phyloP scores from a whole-genome alignment of 257 asterid genomes.

The Penstemon newberryi region DNA sequence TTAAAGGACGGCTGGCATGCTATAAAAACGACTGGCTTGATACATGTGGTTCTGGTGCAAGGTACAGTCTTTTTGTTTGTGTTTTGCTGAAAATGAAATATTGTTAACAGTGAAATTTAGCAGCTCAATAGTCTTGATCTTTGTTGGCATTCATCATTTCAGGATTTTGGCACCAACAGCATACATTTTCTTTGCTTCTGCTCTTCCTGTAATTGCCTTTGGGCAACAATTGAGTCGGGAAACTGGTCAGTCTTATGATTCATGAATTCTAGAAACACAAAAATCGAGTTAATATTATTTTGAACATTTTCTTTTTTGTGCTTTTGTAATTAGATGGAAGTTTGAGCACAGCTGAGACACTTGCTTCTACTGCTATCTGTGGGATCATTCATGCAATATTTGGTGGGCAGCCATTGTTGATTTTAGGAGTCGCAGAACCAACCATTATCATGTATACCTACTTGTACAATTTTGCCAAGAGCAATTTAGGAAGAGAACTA shows the following conservation, averaged over 20 bases:
- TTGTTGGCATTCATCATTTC: constrained; percentile 9
- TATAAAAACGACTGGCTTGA: constrained; percentile 59
- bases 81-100: neutral
- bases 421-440: constrained; percentile 95
- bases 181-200: constrained; percentile 68
- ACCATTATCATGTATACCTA: constrained; percentile 89
- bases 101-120: neutral
- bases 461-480: constrained; percentile 59
- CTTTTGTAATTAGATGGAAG: constrained; percentile 52
- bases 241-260: constrained; percentile 54
- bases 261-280: neutral
- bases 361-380: constrained; percentile 81
- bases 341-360: constrained; percentile 83
- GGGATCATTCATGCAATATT: constrained; percentile 78
- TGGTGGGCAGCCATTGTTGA: constrained; percentile 92
- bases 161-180: constrained; percentile 69
- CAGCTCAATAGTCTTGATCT: constrained; percentile 3
- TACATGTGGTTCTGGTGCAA: constrained; percentile 47
- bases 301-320: neutral
- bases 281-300: too few relatives aligned
- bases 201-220: constrained; percentile 63
- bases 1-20: constrained; percentile 56
- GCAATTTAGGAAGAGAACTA: constrained; percentile 59
- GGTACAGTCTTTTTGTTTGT: constrained; percentile 27
- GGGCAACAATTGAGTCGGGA: constrained; percentile 69